phyloP scores from a whole-genome alignment of 257 asterid species.

The Euphrasia confusa region DNA sequence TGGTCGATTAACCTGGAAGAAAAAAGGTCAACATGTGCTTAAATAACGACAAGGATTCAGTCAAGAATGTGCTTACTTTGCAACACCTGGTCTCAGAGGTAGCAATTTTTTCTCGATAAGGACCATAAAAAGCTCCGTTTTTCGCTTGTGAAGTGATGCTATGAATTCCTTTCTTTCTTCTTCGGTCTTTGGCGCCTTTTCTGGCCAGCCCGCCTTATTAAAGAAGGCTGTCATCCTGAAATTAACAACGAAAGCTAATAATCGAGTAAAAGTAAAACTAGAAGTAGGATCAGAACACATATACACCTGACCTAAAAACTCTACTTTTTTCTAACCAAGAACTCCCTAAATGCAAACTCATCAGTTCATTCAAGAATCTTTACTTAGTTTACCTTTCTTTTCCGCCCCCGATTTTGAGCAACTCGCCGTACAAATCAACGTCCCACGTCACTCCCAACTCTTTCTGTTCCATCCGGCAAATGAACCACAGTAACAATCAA shows the following conservation, averaged over 20 bases:
- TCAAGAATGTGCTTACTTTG: constrained; percentile 41
- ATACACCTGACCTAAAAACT: not conserved
- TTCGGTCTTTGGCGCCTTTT: constrained; percentile 76
- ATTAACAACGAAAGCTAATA: constrained; percentile 6
- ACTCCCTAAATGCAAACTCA: no score
- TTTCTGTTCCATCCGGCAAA: constrained; percentile 41
- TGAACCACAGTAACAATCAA: not conserved
- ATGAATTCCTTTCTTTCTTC: constrained; percentile 75
- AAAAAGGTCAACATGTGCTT: no score
- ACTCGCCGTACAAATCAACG: constrained; percentile 86
- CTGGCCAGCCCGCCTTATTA: constrained; percentile 95
- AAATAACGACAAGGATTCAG: not conserved
- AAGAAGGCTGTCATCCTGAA: constrained; percentile 94
- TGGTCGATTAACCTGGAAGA: constrained; percentile 74
- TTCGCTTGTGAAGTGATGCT: constrained; percentile 86
- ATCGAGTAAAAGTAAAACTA: not conserved
- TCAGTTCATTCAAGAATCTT: no score
- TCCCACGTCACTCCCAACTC: constrained; percentile 94
- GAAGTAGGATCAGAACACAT: no score
- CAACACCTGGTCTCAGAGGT: constrained; percentile 95
- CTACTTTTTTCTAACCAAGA: not conserved
- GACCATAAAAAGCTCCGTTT: constrained; percentile 82
- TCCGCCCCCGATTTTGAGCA: constrained; percentile 97
- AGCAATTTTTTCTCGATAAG: constrained; percentile 89
- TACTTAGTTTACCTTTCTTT: constrained; percentile 65